Evolutionary conservation across 2,329 filamentous ascomycete species (phyloP).

Genomic region (Beauveria scarabaeidicola): DNA sequence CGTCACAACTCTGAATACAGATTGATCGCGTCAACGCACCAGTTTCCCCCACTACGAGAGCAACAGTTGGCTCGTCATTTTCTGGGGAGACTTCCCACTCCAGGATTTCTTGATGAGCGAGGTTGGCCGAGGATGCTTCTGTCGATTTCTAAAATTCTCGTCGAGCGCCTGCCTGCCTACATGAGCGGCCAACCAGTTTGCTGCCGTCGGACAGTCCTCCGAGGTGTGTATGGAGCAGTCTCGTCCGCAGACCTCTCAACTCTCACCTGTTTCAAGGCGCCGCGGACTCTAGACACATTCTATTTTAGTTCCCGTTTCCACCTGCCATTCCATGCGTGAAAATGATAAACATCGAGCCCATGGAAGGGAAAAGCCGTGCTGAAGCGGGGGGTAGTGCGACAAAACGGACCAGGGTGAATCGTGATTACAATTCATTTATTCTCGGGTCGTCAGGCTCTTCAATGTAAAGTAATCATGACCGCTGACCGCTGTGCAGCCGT

Average conservation of each 20-base stretch:
- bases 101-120: too few relatives aligned
- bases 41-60: too few relatives aligned
- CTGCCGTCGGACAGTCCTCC: too few relatives aligned
- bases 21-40: too few relatives aligned
- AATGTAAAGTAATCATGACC: neutral
- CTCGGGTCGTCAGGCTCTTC: neutral
- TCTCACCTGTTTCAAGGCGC: too few relatives aligned
- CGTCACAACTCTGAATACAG: too few relatives aligned
- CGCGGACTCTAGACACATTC: too few relatives aligned
- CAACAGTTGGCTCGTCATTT: neutral
- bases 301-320: neutral
- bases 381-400: neutral
- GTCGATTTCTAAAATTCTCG: neutral
- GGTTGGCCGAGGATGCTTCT: neutral
- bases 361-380: neutral
- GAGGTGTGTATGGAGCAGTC: neutral
- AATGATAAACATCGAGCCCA: neutral
- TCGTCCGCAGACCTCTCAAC: too few relatives aligned
- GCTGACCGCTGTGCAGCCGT: too few relatives aligned
- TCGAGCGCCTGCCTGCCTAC: too few relatives aligned
- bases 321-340: too few relatives aligned
- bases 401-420: neutral
- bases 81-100: neutral
- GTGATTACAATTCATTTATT: slow-evolving; percentile 3
- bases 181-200: too few relatives aligned